phyloP scores from a whole-genome alignment of 768 basidiomycete species.

The Lentinula lateritia region DNA sequence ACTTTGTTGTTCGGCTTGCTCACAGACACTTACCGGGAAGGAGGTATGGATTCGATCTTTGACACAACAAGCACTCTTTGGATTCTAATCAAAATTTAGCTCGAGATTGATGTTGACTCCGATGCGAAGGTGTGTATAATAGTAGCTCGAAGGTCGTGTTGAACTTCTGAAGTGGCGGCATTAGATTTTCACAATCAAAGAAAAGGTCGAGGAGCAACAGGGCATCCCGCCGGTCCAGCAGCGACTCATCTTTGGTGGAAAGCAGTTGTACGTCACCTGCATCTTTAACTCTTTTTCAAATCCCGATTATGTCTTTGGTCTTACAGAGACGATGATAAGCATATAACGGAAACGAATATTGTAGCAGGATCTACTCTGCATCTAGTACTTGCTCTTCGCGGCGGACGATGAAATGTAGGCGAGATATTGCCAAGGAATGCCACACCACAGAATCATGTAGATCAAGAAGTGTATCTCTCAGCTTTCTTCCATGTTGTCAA shows the following conservation, averaged over 20 bases:
- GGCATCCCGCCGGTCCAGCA: conserved; percentile 97
- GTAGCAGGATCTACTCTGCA: conserved; percentile 84
- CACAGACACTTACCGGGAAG: conserved; percentile 91
- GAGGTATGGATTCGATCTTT: conserved; percentile 50
- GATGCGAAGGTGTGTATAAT: conserved; percentile 67
- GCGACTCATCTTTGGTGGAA: conserved; percentile 86
- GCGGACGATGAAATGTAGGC: conserved; percentile 52
- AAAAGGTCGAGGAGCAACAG: conserved; percentile 97
- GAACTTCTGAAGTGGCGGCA: background rate
- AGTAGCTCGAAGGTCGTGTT: too few relatives aligned
- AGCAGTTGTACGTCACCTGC: conserved; percentile 72
- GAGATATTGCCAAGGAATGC: background rate
- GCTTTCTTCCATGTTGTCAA: background rate
- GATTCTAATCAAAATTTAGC: conserved; percentile 35
- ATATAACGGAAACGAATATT: conserved; percentile 79
- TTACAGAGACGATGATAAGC: conserved; percentile 85
- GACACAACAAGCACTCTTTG: background rate
- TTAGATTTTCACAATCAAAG: conserved; percentile 91
- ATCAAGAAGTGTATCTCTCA: background rate
- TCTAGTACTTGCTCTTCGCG: conserved; percentile 92
- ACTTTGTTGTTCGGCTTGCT: background rate
- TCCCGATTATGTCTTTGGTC: background rate
- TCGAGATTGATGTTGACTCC: conserved; percentile 91
- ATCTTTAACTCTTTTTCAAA: background rate
- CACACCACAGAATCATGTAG: background rate